Evolutionary conservation across 2,329 filamentous ascomycete species (phyloP).

Genomic region (Colletotrichum sp.): DNA sequence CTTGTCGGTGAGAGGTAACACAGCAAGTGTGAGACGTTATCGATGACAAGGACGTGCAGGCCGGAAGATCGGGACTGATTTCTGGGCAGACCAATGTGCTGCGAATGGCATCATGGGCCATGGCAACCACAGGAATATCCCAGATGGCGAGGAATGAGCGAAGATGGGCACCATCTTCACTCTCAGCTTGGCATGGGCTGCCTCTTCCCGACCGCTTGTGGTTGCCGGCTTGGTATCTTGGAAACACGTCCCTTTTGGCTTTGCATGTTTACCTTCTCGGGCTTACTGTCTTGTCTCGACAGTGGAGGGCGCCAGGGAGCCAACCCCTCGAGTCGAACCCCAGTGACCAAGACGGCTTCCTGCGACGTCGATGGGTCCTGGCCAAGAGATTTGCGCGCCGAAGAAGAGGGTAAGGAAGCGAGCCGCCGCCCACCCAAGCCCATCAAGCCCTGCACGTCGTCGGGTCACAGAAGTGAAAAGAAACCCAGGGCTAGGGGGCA

Average conservation of each 20-base stretch:
- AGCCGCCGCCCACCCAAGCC: not conserved
- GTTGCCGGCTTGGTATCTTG: slow-evolving; percentile 22
- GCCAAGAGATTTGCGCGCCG: slow-evolving; percentile 19
- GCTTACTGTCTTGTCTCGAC: not conserved
- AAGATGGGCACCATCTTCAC: not conserved
- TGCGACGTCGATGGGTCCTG: slow-evolving; percentile 7
- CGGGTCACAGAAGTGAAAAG: not conserved
- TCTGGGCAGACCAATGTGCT: not conserved
- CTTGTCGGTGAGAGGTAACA: not conserved
- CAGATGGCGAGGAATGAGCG: slow-evolving; percentile 1
- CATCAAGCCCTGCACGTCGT: not conserved
- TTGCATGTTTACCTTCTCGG: not conserved
- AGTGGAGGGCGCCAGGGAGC: not conserved
- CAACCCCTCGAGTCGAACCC: not conserved
- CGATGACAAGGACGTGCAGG: not conserved
- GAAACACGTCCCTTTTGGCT: not conserved
- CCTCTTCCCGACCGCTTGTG: slow-evolving; percentile 20
- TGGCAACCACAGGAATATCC: not conserved
- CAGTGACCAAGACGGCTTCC: slow-evolving; percentile 9
- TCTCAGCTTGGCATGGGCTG: slow-evolving; percentile 18
- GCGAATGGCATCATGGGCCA: slow-evolving; percentile 11
- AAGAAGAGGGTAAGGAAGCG: not conserved
- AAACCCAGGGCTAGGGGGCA: not conserved
- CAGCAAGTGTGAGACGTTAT: slow-evolving; percentile 1
- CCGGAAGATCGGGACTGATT: not conserved